phyloP scores from a whole-genome alignment of 306 rosid species.

The Adenanthera pavonina region DNA sequence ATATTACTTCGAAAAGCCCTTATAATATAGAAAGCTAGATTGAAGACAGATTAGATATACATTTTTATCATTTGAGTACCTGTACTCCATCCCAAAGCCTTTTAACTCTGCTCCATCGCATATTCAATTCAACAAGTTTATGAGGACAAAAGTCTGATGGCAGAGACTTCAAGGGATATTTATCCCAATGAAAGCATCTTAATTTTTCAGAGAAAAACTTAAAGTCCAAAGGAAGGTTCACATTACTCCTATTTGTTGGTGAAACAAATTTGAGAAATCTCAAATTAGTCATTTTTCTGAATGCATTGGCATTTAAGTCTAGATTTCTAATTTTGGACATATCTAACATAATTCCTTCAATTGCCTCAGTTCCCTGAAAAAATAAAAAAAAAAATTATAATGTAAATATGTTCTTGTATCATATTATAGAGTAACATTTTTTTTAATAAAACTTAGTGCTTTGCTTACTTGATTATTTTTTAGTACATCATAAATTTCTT shows the following conservation, averaged over 20 bases:
- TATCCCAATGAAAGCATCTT: not conserved
- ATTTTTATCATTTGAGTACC: not conserved
- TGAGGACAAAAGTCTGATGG: not conserved
- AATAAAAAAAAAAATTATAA: too few species aligned
- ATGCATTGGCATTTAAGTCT: not conserved
- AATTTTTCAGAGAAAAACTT: not conserved
- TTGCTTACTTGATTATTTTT: constrained; percentile 26
- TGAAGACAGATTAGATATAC: not conserved
- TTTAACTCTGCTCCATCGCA: not conserved
- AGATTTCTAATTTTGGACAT: too few species aligned
- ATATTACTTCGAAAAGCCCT: not conserved
- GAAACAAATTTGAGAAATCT: too few species aligned
- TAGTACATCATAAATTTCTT: constrained; percentile 2
- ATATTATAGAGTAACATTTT: too few species aligned
- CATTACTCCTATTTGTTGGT: not conserved
- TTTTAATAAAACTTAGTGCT: too few species aligned
- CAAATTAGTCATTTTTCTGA: too few species aligned
- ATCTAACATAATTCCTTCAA: too few species aligned
- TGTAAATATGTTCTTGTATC: too few species aligned
- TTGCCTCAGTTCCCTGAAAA: too few species aligned
- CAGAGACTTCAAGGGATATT: not conserved
- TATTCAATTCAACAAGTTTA: not conserved
- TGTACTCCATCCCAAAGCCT: not conserved
- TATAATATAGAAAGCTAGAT: too few species aligned
- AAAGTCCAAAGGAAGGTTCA: not conserved